Conservation (phyloP, 495 filamentous ascomycete species). For the Aspergillus coremiiformis region DNA sequence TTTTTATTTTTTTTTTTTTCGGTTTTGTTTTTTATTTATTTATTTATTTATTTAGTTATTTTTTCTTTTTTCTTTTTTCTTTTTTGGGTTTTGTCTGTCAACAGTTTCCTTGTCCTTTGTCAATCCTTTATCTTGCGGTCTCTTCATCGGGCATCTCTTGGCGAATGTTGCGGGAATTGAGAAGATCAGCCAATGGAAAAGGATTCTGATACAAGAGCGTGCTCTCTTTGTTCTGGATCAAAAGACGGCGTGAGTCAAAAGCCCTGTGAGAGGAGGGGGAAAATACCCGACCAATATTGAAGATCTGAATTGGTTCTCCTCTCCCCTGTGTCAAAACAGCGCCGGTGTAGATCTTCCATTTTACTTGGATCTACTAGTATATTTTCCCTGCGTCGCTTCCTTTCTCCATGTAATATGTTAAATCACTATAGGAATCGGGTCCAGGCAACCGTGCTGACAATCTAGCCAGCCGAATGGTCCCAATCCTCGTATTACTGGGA, state of each 20-base stretch:
- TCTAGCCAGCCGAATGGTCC: neutral
- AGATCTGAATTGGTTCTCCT: neutral
- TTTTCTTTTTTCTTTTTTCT: neutral
- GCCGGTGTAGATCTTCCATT: neutral
- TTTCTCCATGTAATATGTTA: neutral
- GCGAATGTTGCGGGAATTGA: neutral
- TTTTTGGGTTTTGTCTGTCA: neutral
- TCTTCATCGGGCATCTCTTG: neutral
- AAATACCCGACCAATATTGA: neutral
- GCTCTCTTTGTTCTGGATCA: neutral
- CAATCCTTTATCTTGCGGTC: neutral
- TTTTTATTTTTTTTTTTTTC: neutral
- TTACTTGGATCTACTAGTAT: neutral
- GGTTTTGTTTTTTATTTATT: neutral
- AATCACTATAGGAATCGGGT: neutral
- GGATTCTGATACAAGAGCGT: neutral
- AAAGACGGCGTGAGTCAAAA: neutral
- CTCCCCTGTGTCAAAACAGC: neutral
- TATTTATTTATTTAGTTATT: too few species aligned
- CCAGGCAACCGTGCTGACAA: neutral
- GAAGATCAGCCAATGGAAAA: neutral
- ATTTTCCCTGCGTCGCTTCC: neutral
- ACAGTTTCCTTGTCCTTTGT: neutral
- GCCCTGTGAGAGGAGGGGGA: neutral
- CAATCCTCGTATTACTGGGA: constrained; percentile 3